phyloP scores from a whole-genome alignment of 495 filamentous ascomycete species.

The Polyplosphaeria fusca region DNA sequence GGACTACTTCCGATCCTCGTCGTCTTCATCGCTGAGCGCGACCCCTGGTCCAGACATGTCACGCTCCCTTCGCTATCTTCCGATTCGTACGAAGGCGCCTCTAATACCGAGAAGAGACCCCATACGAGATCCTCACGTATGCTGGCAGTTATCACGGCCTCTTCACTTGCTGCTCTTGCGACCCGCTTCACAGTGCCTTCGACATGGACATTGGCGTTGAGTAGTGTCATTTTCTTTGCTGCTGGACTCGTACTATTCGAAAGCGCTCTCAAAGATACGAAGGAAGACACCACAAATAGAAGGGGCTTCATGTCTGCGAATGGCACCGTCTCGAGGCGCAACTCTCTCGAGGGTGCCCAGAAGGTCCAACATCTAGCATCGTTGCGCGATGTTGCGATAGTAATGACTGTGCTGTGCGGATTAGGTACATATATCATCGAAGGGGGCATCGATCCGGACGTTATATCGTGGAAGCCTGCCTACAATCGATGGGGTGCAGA shows the following conservation, averaged over 20 bases:
- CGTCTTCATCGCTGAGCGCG: slow-evolving; percentile 24
- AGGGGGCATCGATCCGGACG: slow-evolving; percentile 22
- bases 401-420: slow-evolving; percentile 22
- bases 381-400: slow-evolving; percentile 24
- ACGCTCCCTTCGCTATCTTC: slow-evolving; percentile 2
- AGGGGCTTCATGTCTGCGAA: slow-evolving; percentile 33
- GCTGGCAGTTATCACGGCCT: slow-evolving; percentile 16
- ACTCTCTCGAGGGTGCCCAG: slow-evolving; percentile 11
- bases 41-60: slow-evolving; percentile 10
- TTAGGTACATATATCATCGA: slow-evolving; percentile 32
- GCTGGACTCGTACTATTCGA: slow-evolving; percentile 30
- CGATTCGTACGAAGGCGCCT: neutral
- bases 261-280: slow-evolving; percentile 14
- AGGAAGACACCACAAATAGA: slow-evolving; percentile 14
- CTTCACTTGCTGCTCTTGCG: slow-evolving; percentile 24
- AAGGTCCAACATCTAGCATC: slow-evolving; percentile 24
- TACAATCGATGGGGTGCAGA: slow-evolving; percentile 9
- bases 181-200: slow-evolving; percentile 22
- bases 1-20: slow-evolving; percentile 23
- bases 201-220: slow-evolving; percentile 24
- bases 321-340: slow-evolving; percentile 25
- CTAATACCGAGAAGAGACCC: slow-evolving; percentile 2
- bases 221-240: slow-evolving; percentile 24
- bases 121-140: slow-evolving; percentile 12
- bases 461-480: slow-evolving; percentile 22